Base-by-base conservation (phyloP, 1,139 yeast species). In the Sugiyamaella neomexicana region DNA sequence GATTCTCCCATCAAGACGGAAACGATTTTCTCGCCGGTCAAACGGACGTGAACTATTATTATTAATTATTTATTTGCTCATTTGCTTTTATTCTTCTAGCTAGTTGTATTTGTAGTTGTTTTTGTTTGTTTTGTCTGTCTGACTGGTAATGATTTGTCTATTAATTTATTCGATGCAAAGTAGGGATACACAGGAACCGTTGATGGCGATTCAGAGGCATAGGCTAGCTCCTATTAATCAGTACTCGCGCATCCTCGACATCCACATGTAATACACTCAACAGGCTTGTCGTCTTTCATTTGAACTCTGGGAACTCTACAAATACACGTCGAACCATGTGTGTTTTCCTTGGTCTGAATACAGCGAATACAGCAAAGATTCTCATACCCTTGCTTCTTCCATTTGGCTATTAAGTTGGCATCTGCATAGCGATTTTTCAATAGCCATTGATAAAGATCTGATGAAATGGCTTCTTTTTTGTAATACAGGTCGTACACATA, bases 371-470 rank as follows among this genome's bases (percentile, higher is more conserved):
- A 90, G 65, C 98, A 90, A 53, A 90, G 72, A 57, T 85, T 80
- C 67, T 90, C 97, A 69, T 90, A 90, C 7, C 97, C 97, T 65
- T 82, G 85, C 66, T 88, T 89, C 69, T 84, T 84, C 97, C 97
- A 90, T 68, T 90, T 90, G 36, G 96, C 95, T 39, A 90, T 88
- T 56, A 90, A 73, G 44, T 81, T 79, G 5, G 76, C 81, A 66
- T 90, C 93, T 1, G 81, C 87, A 62, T 82, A 81, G 55, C 82
- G 80, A 64, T 87, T 84, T 59, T 80, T 79, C 53, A 89, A 65
- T 25, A 90, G 73, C 89, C 93, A 90, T 46, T 83, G 83, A 68
- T 89, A 90, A n/a, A 90, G 74, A 42, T 84, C 85, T 46, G 75
- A 72, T 2, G 85, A 78, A 37, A 90, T 86, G 31, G 84, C 78